Conservation (phyloP, 345 rosid genomes). For the Nephelium lappaceum region DNA sequence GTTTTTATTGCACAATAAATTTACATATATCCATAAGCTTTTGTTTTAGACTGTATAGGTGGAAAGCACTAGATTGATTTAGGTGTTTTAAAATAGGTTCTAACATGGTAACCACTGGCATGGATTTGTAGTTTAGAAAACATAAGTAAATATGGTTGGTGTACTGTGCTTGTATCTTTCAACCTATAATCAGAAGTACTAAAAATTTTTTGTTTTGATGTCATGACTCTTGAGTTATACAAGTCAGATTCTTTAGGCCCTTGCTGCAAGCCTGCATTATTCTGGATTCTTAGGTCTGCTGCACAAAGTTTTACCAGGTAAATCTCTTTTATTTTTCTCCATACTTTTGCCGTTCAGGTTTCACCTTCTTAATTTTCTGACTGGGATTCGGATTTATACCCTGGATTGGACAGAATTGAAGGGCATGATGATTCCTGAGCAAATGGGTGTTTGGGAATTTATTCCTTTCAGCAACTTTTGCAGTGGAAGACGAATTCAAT, state of each 20-base stretch:
- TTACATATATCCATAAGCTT: not conserved
- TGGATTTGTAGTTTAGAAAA: not conserved
- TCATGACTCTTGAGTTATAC: not conserved
- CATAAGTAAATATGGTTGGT: not conserved
- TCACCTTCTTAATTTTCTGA: not conserved
- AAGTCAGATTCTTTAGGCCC: not conserved
- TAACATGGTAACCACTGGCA: not conserved
- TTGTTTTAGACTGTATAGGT: not conserved
- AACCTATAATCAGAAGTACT: not conserved
- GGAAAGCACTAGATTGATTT: not conserved
- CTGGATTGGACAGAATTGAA: conserved; percentile 1
- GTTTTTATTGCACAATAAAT: not conserved
- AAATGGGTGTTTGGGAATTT: not conserved
- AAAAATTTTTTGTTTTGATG: not conserved
- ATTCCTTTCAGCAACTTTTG: not conserved
- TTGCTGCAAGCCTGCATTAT: not conserved
- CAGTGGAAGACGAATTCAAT: not conserved
- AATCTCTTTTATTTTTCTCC: not conserved
- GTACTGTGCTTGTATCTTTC: not conserved
- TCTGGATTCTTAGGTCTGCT: not conserved
- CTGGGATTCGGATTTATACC: not conserved
- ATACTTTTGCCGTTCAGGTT: not conserved
- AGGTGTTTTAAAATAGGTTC: not conserved
- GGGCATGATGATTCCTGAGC: not conserved
- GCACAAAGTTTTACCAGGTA: not conserved